These are phyloP conservation scores for Cytospora chrysosperma DNA, from an alignment of 2,329 filamentous ascomycete genomes.

Conservation along the genomic window DNA sequence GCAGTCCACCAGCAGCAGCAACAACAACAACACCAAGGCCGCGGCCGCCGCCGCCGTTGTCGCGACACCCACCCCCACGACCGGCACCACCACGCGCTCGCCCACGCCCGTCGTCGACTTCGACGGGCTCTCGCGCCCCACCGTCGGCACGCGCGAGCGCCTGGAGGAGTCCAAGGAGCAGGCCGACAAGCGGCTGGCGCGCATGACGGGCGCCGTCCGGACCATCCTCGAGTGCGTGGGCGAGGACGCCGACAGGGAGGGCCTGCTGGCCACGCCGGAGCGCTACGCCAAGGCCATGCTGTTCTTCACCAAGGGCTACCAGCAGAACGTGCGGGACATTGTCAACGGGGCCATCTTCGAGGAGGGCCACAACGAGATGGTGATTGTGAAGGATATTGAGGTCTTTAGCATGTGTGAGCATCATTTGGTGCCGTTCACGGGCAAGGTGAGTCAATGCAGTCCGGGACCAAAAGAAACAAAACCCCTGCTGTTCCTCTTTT, in stretches of 20 bases:
- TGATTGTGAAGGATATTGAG: constrained; percentile 97
- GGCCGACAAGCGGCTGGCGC: constrained; percentile 51
- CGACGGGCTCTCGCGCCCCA: constrained; percentile 60
- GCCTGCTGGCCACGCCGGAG: constrained; percentile 68
- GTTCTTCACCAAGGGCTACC: constrained; percentile 94
- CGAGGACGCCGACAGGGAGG: constrained; percentile 65
- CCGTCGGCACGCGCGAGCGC: constrained; percentile 62
- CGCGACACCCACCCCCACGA: constrained; percentile 28
- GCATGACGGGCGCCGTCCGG: constrained; percentile 61
- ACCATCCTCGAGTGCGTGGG: constrained; percentile 69
- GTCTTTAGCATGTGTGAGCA: constrained; percentile 95
- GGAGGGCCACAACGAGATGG: constrained; percentile 94
- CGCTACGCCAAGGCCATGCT: constrained; percentile 95
- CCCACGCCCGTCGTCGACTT: constrained; percentile 60
- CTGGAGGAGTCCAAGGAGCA: constrained; percentile 56
- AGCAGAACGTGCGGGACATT: constrained; percentile 87
- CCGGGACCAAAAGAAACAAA: too few species aligned
- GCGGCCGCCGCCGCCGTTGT: constrained; percentile 24
- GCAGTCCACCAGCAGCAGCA: constrained; percentile 6
- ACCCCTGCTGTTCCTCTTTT: too few species aligned
- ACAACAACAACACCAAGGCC: background rate
- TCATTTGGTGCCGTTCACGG: constrained; percentile 92
- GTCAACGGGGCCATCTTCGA: constrained; percentile 95
- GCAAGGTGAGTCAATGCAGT: constrained; percentile 63
- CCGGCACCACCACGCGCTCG: constrained; percentile 38